Conservation (phyloP, 2,329 filamentous ascomycete species). For the Fusarium compactum region DNA sequence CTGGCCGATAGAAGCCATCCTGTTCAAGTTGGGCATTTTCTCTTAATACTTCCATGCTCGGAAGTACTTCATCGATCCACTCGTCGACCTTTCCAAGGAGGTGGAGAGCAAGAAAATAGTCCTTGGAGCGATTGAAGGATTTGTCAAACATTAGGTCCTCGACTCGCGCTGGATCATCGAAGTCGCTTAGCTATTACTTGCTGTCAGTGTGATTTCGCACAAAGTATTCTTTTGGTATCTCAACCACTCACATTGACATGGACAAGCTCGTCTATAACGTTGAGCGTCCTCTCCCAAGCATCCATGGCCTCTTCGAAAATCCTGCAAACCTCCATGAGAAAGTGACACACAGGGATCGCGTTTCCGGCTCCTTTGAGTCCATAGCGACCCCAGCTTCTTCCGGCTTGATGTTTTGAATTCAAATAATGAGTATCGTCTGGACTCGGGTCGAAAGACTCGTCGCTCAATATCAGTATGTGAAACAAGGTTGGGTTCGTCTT, state of each 20-base stretch:
- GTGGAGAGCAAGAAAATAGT: not conserved
- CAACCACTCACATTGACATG: not conserved
- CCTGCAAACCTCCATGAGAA: not conserved
- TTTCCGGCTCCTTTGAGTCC: not conserved
- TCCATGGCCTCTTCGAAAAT: not conserved
- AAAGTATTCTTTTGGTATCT: rapidly evolving
- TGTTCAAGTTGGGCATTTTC: not conserved
- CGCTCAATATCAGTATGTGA: not conserved
- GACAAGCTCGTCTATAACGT: not conserved
- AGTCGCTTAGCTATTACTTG: not conserved
- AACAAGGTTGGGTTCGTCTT: not conserved
- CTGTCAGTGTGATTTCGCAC: not conserved
- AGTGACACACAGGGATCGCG: not conserved
- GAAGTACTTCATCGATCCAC: not conserved
- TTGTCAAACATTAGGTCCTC: not conserved
- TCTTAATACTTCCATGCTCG: not conserved
- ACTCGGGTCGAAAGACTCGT: not conserved
- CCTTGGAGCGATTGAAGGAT: rapidly evolving
- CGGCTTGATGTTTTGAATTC: too few species aligned
- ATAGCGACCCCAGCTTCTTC: not conserved
- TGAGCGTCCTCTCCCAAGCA: rapidly evolving
- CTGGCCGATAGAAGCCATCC: too few species aligned
- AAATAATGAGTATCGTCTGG: too few species aligned
- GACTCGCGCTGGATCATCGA: not conserved
- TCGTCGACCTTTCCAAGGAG: rapidly evolving